These are phyloP conservation scores for Cinnamomum micranthum DNA, from an alignment of 164 flowering plant species.

Conservation along the genomic window DNA sequence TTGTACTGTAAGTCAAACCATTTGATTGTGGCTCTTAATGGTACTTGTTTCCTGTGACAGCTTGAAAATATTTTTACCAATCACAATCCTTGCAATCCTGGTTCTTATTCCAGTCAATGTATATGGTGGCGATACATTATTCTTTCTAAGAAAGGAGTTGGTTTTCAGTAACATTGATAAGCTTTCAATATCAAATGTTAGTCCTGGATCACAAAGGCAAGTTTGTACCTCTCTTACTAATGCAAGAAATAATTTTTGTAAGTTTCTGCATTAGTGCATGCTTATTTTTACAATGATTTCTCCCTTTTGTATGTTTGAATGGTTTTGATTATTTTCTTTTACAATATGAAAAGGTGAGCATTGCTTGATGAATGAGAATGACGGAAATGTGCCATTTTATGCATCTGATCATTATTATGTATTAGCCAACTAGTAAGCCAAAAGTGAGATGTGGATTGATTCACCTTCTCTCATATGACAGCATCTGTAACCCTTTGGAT, in stretches of 20 bases:
- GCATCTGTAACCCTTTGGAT: no score
- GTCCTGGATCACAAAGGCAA: slow-evolving; percentile 67
- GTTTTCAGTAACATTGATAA: slow-evolving; percentile 83
- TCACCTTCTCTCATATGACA: no score
- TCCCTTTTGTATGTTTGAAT: neutral
- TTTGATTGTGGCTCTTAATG: neutral
- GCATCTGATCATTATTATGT: neutral
- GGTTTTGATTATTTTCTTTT: neutral
- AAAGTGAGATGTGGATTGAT: no score
- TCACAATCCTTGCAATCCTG: slow-evolving; percentile 59
- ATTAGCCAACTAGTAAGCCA: no score
- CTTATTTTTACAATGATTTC: neutral
- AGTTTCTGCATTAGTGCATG: neutral
- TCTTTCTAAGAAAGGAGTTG: slow-evolving; percentile 57
- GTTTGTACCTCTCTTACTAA: slow-evolving; percentile 9
- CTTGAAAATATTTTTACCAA: slow-evolving; percentile 82
- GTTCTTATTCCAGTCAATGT: slow-evolving; percentile 85
- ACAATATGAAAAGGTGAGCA: no score
- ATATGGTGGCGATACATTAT: slow-evolving; percentile 54
- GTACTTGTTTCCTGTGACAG: slow-evolving; percentile 34
- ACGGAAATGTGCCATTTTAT: neutral
- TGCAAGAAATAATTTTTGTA: neutral
- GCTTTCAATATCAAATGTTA: slow-evolving; percentile 93
- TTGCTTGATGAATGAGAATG: neutral
- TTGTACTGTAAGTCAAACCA: neutral